phyloP scores from a whole-genome alignment of 2,329 filamentous ascomycete genomes.

The Trichoderma gracile region DNA sequence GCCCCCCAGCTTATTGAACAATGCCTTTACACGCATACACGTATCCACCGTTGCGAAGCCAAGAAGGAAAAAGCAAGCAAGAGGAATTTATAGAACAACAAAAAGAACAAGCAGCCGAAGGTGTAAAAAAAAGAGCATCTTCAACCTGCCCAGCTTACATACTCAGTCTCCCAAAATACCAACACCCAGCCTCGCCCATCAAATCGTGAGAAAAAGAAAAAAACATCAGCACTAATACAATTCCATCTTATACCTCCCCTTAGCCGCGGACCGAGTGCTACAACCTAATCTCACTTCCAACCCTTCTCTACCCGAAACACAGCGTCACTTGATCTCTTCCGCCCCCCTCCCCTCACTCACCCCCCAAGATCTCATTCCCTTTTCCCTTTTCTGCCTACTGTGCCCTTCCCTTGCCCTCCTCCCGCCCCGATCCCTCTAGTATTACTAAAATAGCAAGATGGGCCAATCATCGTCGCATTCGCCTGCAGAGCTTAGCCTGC shows the following conservation, averaged over 20 bases:
- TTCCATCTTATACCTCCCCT: too few relatives aligned
- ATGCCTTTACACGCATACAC: too few relatives aligned
- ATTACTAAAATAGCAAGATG: constrained; percentile 20
- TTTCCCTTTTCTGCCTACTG: background rate
- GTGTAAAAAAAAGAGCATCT: background rate
- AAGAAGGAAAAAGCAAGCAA: background rate
- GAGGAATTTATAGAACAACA: background rate
- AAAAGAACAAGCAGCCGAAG: background rate
- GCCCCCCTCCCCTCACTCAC: background rate
- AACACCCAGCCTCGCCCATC: background rate
- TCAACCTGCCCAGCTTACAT: background rate
- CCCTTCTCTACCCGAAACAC: constrained; percentile 21
- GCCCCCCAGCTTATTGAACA: background rate
- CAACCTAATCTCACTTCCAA: constrained; percentile 16
- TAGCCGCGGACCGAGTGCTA: background rate
- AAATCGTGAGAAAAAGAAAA: too few relatives aligned
- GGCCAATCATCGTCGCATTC: background rate
- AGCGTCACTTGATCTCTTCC: constrained; percentile 5
- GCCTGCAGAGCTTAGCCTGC: background rate
- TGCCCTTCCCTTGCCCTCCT: background rate
- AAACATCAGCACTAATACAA: background rate
- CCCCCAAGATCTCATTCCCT: constrained; percentile 4
- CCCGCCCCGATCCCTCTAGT: constrained; percentile 1
- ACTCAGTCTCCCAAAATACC: background rate
- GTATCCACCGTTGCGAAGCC: background rate